Conservation (phyloP, 768 basidiomycete species). For the Suillus fuscotomentosus region DNA sequence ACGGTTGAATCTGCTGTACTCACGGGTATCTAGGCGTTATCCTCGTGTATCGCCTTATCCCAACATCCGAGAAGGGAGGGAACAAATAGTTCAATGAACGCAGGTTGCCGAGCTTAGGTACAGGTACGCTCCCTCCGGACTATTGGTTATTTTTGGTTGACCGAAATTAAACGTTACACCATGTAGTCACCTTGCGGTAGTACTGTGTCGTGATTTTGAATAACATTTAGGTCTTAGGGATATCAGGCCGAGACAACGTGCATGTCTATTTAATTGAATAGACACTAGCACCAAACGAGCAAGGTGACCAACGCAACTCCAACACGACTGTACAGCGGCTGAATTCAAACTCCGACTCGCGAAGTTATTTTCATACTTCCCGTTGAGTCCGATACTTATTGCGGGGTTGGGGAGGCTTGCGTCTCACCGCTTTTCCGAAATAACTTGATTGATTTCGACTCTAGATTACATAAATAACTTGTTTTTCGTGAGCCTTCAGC, state of each 20-base stretch:
- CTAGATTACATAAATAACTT: neutral
- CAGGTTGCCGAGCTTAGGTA: constrained; percentile 5
- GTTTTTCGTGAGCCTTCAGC: neutral
- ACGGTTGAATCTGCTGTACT: neutral
- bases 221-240: neutral
- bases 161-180: constrained; percentile 10
- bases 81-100: constrained; percentile 1
- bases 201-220: neutral
- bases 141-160: constrained; percentile 10
- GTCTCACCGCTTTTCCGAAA: neutral
- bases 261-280: too few relatives aligned
- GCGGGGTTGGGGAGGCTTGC: neutral
- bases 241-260: neutral
- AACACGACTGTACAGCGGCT: neutral
- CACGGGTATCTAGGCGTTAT: neutral
- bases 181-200: neutral
- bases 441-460: neutral
- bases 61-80: constrained; percentile 1
- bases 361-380: neutral
- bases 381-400: neutral
- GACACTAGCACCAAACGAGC: neutral
- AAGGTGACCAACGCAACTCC: neutral
- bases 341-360: neutral
- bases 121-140: constrained; percentile 4
- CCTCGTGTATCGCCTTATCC: constrained; percentile 1